Conservation (phyloP, 345 rosid genomes). For the Eucalyptus grandis region DNA sequence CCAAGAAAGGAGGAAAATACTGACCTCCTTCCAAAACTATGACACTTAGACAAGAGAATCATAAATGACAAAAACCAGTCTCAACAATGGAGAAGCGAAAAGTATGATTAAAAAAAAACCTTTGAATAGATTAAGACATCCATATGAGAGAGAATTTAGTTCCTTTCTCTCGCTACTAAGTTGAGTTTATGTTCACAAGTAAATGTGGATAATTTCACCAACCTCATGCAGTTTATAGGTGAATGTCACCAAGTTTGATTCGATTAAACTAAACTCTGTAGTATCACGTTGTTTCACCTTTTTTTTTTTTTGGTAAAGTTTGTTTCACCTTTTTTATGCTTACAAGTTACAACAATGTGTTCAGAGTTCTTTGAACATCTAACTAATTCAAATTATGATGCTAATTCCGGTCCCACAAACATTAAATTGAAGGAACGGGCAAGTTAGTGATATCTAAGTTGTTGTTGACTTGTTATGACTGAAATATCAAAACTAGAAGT, state of each 20-base stretch:
- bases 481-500: background rate
- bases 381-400: background rate
- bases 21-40: background rate
- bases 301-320: no score
- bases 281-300: background rate
- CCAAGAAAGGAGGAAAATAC: background rate
- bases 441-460: background rate
- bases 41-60: background rate
- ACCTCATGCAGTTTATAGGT: background rate
- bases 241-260: background rate
- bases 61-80: background rate
- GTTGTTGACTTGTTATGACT: background rate
- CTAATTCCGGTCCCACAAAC: background rate
- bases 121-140: background rate
- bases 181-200: background rate
- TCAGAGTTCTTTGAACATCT: background rate
- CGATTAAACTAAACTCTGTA: background rate
- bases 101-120: background rate
- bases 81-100: background rate
- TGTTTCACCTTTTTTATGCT: background rate
- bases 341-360: background rate
- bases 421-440: background rate
- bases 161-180: background rate
- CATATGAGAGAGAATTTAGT: background rate
- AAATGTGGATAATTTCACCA: background rate